Evolutionary conservation across 257 asterid species (phyloP).

Genomic region (Jasminum sambac): DNA sequence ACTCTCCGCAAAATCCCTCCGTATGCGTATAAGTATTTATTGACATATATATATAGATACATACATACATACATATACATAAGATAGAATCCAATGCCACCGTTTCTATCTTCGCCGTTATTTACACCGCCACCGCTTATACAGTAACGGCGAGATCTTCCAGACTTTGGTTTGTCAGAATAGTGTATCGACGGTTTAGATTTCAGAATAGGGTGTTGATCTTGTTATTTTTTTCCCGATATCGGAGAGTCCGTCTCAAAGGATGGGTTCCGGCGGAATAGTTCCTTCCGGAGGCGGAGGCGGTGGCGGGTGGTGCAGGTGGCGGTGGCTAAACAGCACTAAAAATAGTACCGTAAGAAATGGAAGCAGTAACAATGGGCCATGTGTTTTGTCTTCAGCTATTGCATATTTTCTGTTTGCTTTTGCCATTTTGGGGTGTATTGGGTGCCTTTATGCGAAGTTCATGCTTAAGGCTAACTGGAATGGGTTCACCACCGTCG

Average conservation of each 20-base stretch:
- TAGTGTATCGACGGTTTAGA: not conserved
- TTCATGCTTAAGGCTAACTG: conserved; percentile 59
- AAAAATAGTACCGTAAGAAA: not conserved
- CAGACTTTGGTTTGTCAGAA: not conserved
- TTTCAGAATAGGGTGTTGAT: not conserved
- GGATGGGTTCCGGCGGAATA: conserved; percentile 38
- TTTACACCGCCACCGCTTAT: conserved; percentile 22
- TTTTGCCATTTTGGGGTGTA: conserved; percentile 61
- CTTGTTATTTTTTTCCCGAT: not conserved
- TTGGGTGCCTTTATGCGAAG: conserved; percentile 66
- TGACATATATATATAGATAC: too few species aligned
- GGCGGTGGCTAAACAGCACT: conserved; percentile 28
- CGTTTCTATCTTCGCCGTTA: conserved; percentile 1
- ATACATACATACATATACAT: too few species aligned
- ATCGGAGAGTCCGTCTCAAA: conserved; percentile 1
- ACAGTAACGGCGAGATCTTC: not conserved
- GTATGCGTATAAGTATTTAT: not conserved
- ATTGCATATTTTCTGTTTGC: conserved; percentile 62
- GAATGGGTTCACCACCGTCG: conserved; percentile 47
- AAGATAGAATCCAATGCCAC: not conserved
- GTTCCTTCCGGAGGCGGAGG: conserved; percentile 16
- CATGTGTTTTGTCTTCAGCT: conserved; percentile 37
- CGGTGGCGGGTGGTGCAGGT: conserved; percentile 32
- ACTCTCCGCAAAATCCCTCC: not conserved
- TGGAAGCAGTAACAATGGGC: conserved; percentile 19